Evolutionary conservation across 2,329 filamentous ascomycete species (phyloP).

Genomic region (Xylaria sp.): DNA sequence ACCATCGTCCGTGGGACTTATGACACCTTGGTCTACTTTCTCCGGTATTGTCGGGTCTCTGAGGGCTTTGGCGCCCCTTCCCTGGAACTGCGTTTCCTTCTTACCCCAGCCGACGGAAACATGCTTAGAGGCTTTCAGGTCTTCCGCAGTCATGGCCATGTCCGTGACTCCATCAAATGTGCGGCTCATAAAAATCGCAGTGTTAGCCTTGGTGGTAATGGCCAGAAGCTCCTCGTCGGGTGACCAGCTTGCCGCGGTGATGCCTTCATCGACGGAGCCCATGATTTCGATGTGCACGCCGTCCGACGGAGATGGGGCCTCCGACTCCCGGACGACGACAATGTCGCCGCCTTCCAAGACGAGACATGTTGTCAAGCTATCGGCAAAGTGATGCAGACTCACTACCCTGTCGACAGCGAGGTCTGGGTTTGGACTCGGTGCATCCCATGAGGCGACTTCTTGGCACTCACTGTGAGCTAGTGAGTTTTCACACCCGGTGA

Average conservation of each 20-base stretch:
- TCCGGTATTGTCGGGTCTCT: constrained; percentile 95
- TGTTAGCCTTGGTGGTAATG: constrained; percentile 81
- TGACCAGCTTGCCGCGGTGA: constrained; percentile 90
- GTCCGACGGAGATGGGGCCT: constrained; percentile 55
- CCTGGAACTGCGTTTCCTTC: constrained; percentile 97
- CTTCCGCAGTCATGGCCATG: constrained; percentile 75
- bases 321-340: constrained; percentile 79
- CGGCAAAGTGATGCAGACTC: constrained; percentile 84
- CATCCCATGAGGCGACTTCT: constrained; percentile 86
- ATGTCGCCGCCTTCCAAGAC: constrained; percentile 93
- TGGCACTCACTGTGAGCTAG: constrained; percentile 48
- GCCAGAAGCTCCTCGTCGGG: constrained; percentile 92
- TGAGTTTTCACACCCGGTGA: constrained; percentile 14
- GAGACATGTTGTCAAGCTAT: constrained; percentile 79
- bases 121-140: constrained; percentile 88
- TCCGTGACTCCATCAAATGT: constrained; percentile 87
- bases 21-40: constrained; percentile 82
- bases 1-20: constrained; percentile 79
- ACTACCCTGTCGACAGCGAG: constrained; percentile 79
- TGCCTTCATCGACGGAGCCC: constrained; percentile 91
- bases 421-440: constrained; percentile 80
- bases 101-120: constrained; percentile 99
- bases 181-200: constrained; percentile 90
- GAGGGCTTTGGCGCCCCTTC: constrained; percentile 84
- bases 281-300: constrained; percentile 93